phyloP scores from a whole-genome alignment of 2,329 filamentous ascomycete species.

The Zymoseptoria tritici region DNA sequence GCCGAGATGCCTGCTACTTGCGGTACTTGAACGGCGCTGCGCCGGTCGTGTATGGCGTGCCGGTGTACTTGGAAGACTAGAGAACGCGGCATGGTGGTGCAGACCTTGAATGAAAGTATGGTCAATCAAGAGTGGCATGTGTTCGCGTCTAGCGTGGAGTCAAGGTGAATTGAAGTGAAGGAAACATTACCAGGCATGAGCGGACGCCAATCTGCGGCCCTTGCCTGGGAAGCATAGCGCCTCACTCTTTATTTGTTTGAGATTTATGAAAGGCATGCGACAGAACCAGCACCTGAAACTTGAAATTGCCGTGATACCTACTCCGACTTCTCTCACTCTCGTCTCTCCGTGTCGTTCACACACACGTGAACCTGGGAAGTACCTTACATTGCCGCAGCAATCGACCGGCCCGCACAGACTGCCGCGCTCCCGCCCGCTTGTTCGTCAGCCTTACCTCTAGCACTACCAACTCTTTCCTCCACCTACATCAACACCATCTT shows the following conservation, averaged over 20 bases:
- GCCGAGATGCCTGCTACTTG: slow-evolving; percentile 73
- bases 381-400: neutral
- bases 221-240: neutral
- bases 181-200: neutral
- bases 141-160: no score
- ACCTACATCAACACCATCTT: neutral
- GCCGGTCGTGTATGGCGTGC: slow-evolving; percentile 89
- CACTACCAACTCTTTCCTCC: neutral
- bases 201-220: neutral
- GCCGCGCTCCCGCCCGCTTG: neutral
- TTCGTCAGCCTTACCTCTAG: neutral
- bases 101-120: neutral
- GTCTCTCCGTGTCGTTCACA: no score
- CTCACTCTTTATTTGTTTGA: neutral
- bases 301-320: no score
- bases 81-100: neutral
- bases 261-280: neutral
- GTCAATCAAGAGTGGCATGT: neutral
- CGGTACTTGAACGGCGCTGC: slow-evolving; percentile 89
- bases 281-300: neutral
- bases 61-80: slow-evolving; percentile 61
- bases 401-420: neutral
- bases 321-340: no score
- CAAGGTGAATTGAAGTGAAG: neutral
- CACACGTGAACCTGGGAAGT: no score